phyloP scores from a whole-genome alignment of 2,329 filamentous ascomycete genomes.

The Phaeosphaeria sp. region DNA sequence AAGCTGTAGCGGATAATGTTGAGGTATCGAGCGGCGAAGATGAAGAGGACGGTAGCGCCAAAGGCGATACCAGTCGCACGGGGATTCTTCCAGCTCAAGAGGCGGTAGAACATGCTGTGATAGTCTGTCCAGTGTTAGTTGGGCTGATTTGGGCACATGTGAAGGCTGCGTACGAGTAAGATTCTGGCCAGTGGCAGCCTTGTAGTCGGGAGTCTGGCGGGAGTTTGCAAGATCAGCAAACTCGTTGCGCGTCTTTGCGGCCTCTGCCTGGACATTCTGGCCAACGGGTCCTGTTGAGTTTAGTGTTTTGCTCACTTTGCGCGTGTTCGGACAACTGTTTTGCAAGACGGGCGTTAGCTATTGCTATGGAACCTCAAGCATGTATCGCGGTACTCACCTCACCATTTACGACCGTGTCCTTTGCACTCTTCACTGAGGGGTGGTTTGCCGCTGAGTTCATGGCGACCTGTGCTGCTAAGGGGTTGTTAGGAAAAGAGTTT shows the following conservation, averaged over 20 bases:
- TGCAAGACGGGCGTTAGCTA: slow-evolving; percentile 38
- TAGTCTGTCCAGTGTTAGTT: slow-evolving; percentile 57
- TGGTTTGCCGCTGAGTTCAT: slow-evolving; percentile 58
- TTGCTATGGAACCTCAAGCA: slow-evolving; percentile 4
- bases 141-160: neutral
- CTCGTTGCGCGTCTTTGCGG: slow-evolving; percentile 62
- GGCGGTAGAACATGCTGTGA: slow-evolving; percentile 70
- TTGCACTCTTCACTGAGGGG: slow-evolving; percentile 56
- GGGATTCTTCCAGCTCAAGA: slow-evolving; percentile 72
- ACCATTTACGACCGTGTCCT: slow-evolving; percentile 53
- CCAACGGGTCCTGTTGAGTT: slow-evolving; percentile 59
- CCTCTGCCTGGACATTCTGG: slow-evolving; percentile 63
- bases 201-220: slow-evolving; percentile 59
- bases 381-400: slow-evolving; percentile 40
- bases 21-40: slow-evolving; percentile 68
- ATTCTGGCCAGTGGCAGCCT: slow-evolving; percentile 65
- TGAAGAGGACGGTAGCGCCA: slow-evolving; percentile 61
- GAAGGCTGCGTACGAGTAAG: slow-evolving; percentile 61
- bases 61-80: slow-evolving; percentile 68
- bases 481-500: slow-evolving; percentile 37
- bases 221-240: slow-evolving; percentile 64
- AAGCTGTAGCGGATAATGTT: slow-evolving; percentile 67
- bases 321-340: slow-evolving; percentile 33
- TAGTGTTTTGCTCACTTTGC: slow-evolving; percentile 27
- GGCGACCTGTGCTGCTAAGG: slow-evolving; percentile 56